Percentiles rank a stretch among this genome's conserved stretches.
Evolutionary conservation across 352 stramenopile species (phyloP).

Genomic region (Phytopythium chamaehyphon): DNA sequence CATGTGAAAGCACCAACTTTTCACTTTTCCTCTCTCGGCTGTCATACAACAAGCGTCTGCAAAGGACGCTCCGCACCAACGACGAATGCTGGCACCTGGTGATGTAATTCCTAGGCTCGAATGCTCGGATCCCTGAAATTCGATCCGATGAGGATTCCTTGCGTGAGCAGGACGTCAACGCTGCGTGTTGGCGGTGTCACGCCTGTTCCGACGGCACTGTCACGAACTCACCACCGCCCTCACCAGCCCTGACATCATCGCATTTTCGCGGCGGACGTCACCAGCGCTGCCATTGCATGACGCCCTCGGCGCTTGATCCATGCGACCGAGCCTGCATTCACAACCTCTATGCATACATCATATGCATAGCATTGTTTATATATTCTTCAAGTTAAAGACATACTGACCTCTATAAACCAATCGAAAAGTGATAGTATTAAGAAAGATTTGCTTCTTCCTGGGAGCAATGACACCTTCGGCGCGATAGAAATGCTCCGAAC

Average conservation of each 20-base stretch:
- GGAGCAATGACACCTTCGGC: neutral
- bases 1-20: too few species aligned
- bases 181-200: neutral
- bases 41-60: too few species aligned
- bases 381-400: neutral
- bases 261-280: constrained; percentile 15
- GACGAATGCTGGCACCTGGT: too few species aligned
- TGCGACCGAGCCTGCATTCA: constrained; percentile 5
- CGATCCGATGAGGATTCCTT: too few species aligned
- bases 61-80: too few species aligned
- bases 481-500: neutral
- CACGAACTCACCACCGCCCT: too few species aligned
- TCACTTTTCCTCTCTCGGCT: too few species aligned
- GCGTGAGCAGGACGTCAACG: neutral
- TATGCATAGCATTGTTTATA: neutral
- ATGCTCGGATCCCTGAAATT: too few species aligned
- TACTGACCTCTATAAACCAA: neutral
- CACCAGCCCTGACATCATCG: constrained; percentile 23
- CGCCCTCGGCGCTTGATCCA: constrained; percentile 11
- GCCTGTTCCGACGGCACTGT: too few species aligned
- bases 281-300: neutral
- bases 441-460: too few species aligned
- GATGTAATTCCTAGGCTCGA: too few species aligned
- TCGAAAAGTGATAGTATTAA: too few species aligned
- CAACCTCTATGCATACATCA: neutral